Conservation (phyloP, 768 basidiomycete species). For the Mycena vitilis region DNA sequence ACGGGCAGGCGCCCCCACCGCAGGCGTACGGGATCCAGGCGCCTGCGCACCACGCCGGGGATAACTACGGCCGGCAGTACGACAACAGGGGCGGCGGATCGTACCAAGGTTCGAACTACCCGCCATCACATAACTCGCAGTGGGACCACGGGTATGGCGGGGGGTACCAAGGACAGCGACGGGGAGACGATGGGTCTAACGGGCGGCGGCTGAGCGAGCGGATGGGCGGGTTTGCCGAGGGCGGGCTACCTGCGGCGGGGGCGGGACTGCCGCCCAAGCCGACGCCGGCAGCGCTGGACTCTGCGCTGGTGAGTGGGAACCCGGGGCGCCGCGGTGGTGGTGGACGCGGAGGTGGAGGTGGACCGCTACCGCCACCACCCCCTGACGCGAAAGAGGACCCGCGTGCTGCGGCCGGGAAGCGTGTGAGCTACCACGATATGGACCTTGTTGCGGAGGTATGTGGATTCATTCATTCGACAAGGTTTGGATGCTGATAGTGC, state of each 20-base stretch:
- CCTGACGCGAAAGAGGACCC: slow-evolving; percentile 94
- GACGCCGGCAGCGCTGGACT: slow-evolving; percentile 60
- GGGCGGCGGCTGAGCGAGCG: slow-evolving; percentile 81
- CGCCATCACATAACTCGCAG: slow-evolving; percentile 41
- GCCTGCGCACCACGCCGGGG: slow-evolving; percentile 57
- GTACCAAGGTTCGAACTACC: slow-evolving; percentile 49
- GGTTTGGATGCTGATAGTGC: slow-evolving; percentile 30
- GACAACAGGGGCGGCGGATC: slow-evolving; percentile 28
- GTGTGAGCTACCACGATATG: slow-evolving; percentile 96
- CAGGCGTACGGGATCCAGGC: slow-evolving; percentile 88
- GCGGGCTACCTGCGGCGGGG: slow-evolving; percentile 61
- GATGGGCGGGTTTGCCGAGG: slow-evolving; percentile 79
- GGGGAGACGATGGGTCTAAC: slow-evolving; percentile 67
- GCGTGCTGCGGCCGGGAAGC: slow-evolving; percentile 86
- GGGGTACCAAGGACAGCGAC: slow-evolving; percentile 44
- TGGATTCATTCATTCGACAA: slow-evolving; percentile 28
- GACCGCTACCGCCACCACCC: slow-evolving; percentile 81
- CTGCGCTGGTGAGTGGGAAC: slow-evolving; percentile 64
- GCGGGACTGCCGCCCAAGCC: slow-evolving; percentile 88
- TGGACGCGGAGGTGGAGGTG: slow-evolving; percentile 51
- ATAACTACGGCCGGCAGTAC: slow-evolving; percentile 53
- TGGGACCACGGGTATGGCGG: slow-evolving; percentile 58
- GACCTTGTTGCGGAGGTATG: slow-evolving; percentile 86
- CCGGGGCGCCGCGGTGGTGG: slow-evolving; percentile 27
- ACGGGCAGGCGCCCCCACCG: slow-evolving; percentile 78